A percentile compares a stretch with the other conserved stretches of the same genome.
phyloP scores from a whole-genome alignment of 2,329 filamentous ascomycete species.

The Epichloe festucae region DNA sequence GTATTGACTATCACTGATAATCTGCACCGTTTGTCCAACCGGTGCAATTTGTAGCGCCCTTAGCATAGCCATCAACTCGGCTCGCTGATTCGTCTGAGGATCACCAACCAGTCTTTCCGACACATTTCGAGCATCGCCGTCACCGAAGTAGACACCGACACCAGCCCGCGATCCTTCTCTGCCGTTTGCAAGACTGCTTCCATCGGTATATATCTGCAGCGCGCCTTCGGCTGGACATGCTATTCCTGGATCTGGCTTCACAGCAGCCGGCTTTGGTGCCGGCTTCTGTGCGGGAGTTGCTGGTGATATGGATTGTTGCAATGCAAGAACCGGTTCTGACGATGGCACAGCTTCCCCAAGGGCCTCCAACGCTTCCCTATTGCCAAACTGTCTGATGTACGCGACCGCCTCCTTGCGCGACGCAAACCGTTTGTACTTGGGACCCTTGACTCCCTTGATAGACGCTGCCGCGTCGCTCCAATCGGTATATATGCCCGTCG shows the following conservation, averaged over 20 bases:
- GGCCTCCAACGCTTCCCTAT: slow-evolving; percentile 27
- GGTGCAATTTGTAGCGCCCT: slow-evolving; percentile 70
- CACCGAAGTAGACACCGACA: slow-evolving; percentile 51
- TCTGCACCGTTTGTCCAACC: slow-evolving; percentile 53
- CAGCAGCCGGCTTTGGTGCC: not conserved
- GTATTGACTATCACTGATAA: slow-evolving; percentile 84
- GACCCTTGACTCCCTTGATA: slow-evolving; percentile 58
- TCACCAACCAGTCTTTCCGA: slow-evolving; percentile 63
- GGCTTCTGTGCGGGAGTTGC: slow-evolving; percentile 15
- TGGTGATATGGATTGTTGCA: slow-evolving; percentile 9
- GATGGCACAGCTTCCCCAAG: slow-evolving; percentile 19
- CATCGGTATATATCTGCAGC: slow-evolving; percentile 45
- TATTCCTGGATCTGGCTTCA: not conserved
- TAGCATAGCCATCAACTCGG: slow-evolving; percentile 81
- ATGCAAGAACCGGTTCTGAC: slow-evolving; percentile 6
- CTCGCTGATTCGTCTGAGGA: slow-evolving; percentile 85
- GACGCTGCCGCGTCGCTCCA: slow-evolving; percentile 62
- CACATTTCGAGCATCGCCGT: slow-evolving; percentile 45
- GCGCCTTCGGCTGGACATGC: slow-evolving; percentile 11
- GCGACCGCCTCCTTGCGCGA: slow-evolving; percentile 61
- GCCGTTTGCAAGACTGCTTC: slow-evolving; percentile 48
- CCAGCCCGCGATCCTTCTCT: slow-evolving; percentile 41
- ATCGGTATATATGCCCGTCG: slow-evolving; percentile 46
- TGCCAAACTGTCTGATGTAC: slow-evolving; percentile 49
- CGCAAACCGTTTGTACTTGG: slow-evolving; percentile 56